Evolutionary conservation across 2,329 filamentous ascomycete species (phyloP).

Genomic region (Nemania abortiva): DNA sequence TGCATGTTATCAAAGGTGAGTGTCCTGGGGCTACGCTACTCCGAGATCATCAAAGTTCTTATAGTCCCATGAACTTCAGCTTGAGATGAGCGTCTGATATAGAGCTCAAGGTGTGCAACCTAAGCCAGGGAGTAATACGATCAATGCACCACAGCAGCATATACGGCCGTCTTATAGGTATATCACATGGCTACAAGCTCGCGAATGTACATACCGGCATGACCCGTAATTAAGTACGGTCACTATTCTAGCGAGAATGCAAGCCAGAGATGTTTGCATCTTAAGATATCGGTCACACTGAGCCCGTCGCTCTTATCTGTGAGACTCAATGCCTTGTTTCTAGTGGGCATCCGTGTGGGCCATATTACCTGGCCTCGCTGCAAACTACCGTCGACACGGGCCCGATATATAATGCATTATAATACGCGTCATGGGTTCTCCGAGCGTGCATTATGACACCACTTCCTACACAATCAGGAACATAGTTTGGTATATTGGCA

Average conservation of each 20-base stretch:
- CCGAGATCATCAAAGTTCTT: background rate
- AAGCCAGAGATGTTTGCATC: background rate
- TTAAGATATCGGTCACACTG: conserved; percentile 51
- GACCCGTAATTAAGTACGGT: background rate
- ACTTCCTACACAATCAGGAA: background rate
- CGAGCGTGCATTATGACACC: background rate
- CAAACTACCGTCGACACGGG: background rate
- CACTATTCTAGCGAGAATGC: background rate
- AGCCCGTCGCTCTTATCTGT: background rate
- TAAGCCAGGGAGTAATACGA: background rate
- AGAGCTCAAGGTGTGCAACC: background rate
- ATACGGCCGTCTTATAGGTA: background rate
- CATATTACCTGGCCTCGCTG: background rate
- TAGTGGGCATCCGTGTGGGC: too few species aligned
- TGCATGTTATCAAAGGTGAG: conserved; percentile 11
- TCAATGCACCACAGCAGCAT: background rate
- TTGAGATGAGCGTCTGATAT: background rate
- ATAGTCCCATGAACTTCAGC: background rate
- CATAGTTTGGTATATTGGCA: background rate
- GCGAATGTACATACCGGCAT: background rate
- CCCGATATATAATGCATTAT: background rate
- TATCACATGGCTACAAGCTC: background rate
- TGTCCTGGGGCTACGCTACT: background rate
- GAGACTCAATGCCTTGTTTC: background rate
- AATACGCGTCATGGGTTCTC: background rate